Conservation (phyloP, 768 basidiomycete species). For the Kwoniella dejecticola region DNA sequence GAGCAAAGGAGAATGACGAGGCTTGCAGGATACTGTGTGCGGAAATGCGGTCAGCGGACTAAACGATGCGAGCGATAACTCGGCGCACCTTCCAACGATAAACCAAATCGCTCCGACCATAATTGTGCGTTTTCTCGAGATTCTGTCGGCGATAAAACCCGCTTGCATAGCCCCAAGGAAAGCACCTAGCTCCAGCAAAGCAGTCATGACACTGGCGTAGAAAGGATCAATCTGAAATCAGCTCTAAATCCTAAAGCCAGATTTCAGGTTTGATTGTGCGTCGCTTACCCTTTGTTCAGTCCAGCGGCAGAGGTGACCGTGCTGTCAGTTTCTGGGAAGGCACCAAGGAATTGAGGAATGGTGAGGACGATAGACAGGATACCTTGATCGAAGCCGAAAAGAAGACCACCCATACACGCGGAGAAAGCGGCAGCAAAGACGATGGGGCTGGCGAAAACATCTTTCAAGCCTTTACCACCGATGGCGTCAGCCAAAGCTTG, state of each 20-base stretch:
- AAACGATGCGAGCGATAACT: too few relatives aligned
- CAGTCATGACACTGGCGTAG: conserved; percentile 3
- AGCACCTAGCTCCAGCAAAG: conserved; percentile 56
- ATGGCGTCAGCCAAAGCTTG: not conserved
- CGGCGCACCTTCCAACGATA: conserved; percentile 36
- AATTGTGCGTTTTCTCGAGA: conserved; percentile 62
- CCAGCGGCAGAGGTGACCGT: conserved; percentile 1
- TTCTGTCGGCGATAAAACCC: conserved; percentile 68
- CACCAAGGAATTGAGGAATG: not conserved
- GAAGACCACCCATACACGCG: conserved; percentile 1
- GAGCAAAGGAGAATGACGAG: conserved; percentile 7
- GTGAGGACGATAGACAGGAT: conserved; percentile 5
- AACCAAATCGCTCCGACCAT: conserved; percentile 26
- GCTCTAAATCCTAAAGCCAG: not conserved
- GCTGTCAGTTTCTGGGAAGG: conserved; percentile 1
- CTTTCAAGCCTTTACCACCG: not conserved
- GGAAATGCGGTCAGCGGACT: too few relatives aligned
- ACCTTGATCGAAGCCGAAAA: conserved; percentile 6
- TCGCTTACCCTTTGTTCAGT: conserved; percentile 3
- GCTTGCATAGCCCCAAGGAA: conserved; percentile 74
- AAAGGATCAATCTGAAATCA: too few relatives aligned
- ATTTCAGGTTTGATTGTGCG: not conserved
- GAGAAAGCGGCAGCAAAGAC: not conserved
- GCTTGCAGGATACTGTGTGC: conserved; percentile 36
- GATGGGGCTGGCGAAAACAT: not conserved